Evolutionary conservation across 1,284 basidiomycete genomes (phyloP).

Genomic region (Thecaphora thlaspeos): DNA sequence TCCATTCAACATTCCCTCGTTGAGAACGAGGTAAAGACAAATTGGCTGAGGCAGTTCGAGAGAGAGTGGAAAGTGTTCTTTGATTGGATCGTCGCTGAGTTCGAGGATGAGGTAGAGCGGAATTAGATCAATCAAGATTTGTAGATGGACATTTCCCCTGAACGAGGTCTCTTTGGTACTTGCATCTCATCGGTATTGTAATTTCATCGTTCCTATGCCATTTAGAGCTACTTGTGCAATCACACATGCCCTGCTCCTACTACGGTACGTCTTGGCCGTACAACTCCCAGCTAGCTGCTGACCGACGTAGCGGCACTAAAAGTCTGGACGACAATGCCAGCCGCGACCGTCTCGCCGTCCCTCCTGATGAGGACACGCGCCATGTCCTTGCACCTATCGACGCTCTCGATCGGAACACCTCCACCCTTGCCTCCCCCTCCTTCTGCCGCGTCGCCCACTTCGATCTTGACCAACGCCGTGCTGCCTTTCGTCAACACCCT

Average conservation of each 20-base stretch:
- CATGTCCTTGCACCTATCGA: slow-evolving; percentile 92
- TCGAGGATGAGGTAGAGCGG: too few species aligned
- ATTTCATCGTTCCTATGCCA: too few species aligned
- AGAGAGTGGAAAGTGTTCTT: slow-evolving; percentile 28
- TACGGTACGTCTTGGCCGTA: too few species aligned
- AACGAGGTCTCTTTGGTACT: too few species aligned
- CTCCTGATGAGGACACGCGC: slow-evolving; percentile 82
- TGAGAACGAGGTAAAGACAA: slow-evolving; percentile 10
- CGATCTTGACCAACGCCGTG: slow-evolving; percentile 81
- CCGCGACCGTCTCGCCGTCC: slow-evolving; percentile 89
- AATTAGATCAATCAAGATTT: too few species aligned
- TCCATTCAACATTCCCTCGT: slow-evolving; percentile 28
- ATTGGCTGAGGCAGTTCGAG: slow-evolving; percentile 26
- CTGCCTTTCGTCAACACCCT: slow-evolving; percentile 74
- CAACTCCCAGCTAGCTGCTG: too few species aligned
- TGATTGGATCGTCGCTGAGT: slow-evolving; percentile 17
- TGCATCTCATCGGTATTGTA: too few species aligned
- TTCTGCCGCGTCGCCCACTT: slow-evolving; percentile 26
- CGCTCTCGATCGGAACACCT: slow-evolving; percentile 66
- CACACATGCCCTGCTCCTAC: too few species aligned
- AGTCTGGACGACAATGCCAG: slow-evolving; percentile 65
- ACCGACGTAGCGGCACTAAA: too few species aligned
- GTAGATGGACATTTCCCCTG: too few species aligned
- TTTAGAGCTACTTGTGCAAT: too few species aligned
- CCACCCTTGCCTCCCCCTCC: slow-evolving; percentile 34